These are phyloP conservation scores for Beauveria caledonica DNA, from an alignment of 2,329 filamentous ascomycete genomes.

Conservation along the genomic window DNA sequence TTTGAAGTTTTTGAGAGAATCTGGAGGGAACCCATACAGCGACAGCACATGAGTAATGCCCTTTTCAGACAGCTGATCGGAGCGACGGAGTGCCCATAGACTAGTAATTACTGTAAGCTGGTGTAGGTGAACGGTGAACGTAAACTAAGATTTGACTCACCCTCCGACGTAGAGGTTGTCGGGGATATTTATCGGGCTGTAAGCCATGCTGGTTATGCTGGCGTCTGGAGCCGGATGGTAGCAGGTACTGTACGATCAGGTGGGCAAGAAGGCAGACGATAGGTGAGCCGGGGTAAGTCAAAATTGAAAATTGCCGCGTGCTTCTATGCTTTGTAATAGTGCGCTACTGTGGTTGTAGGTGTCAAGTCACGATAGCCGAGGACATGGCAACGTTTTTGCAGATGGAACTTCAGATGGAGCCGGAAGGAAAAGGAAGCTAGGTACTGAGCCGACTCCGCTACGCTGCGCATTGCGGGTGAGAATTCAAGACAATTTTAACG, in stretches of 20 bases:
- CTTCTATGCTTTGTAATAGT: too few relatives aligned
- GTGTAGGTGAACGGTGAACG: neutral
- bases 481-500: neutral
- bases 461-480: neutral
- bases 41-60: slow-evolving; percentile 90
- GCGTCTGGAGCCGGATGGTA: neutral
- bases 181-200: slow-evolving; percentile 8
- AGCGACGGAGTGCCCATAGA: slow-evolving; percentile 69
- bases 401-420: slow-evolving; percentile 1
- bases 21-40: slow-evolving; percentile 51
- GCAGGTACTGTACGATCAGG: neutral
- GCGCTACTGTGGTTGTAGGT: neutral
- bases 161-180: slow-evolving; percentile 12
- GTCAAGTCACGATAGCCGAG: neutral
- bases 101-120: slow-evolving; percentile 35
- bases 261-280: neutral
- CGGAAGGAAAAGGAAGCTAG: neutral
- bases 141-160: neutral
- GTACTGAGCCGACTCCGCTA: slow-evolving; percentile 6
- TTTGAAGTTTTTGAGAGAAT: slow-evolving; percentile 35
- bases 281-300: neutral
- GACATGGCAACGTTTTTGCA: neutral
- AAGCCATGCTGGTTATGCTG: slow-evolving; percentile 4
- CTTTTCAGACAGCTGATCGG: slow-evolving; percentile 58
- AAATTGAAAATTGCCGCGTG: too few relatives aligned